Evolutionary conservation across 1,284 basidiomycete genomes (phyloP), one percentile per base, ranked within the genome.

Genomic region (Rhizoctonia solani): DNA sequence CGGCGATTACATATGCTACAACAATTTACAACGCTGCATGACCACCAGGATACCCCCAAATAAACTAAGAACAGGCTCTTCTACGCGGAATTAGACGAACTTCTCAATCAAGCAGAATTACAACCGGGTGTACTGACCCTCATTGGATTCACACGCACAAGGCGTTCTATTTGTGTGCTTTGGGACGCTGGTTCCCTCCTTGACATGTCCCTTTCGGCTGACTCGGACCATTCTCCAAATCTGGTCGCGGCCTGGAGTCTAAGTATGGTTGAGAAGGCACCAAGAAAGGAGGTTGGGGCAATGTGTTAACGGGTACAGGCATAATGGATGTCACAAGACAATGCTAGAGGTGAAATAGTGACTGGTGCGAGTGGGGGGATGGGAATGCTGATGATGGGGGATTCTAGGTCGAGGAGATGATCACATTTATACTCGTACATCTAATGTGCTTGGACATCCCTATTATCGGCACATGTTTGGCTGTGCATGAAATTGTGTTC

Each of bases 1-100:
- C 59, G 49, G 37, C 25, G 59, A 63, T 63, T 63, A 63, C 59
- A 52, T 63, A 63, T 63, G 59, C 30, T 63, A 63, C 59, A 63
- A 30, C 29, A 37, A 39, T 63, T 50, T 63, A 63, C 59, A 63
- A 63, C 25, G 52, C 37, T 19, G 49, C 59, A 63, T 53, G 19
- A 49, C 34, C 25, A 32, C 32, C 34, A 41, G 25, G 49, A 63
- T 53, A 63, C 59, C 30, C 32, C 58, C 47, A 63, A 32, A 47
- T 25, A 50, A 52, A 63, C 41, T 21, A 27, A 21, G 37, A 63
- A 25, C 47, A 27, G 30, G 19, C 37, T 27, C 30, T 49, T 63
- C 47, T 34, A 19, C 30, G n/a, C 46, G 52, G 47, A 49, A 34
- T 39, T 37, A 39, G 21, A 32, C 42, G 49, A 63, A 47, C 59